These are phyloP conservation scores for Aphanomyces stellatus DNA, from an alignment of 352 stramenopile genomes.

Conservation along the genomic window DNA sequence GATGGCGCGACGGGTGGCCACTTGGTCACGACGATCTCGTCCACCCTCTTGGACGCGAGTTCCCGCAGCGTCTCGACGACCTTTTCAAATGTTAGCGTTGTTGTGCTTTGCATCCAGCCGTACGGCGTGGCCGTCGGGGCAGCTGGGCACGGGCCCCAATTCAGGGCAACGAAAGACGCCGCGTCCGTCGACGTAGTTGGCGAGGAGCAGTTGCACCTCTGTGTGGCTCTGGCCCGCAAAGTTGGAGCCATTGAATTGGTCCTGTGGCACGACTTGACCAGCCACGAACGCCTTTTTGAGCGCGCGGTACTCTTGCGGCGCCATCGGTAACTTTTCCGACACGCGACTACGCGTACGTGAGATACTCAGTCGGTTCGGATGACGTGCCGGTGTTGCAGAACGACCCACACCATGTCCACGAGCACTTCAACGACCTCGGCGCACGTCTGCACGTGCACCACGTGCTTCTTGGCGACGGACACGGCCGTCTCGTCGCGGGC, in stretches of 20 bases:
- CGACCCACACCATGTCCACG: background rate
- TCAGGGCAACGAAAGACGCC: background rate
- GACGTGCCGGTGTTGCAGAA: background rate
- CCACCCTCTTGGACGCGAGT: background rate
- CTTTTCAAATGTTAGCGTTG: too few species aligned
- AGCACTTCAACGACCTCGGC: background rate
- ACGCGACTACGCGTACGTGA: too few species aligned
- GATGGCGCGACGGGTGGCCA: background rate
- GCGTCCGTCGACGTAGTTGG: background rate
- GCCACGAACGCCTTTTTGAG: slow-evolving; percentile 11
- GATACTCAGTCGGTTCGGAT: too few species aligned
- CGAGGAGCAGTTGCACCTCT: background rate
- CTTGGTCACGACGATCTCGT: background rate
- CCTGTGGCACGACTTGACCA: background rate
- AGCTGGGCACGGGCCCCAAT: background rate
- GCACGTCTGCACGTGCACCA: background rate
- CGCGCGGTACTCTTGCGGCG: background rate
- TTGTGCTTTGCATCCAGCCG: too few species aligned
- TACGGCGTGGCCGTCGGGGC: too few species aligned
- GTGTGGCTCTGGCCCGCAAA: background rate
- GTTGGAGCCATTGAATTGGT: background rate
- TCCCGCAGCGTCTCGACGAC: background rate
- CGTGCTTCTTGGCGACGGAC: background rate
- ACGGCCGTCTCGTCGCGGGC: background rate
- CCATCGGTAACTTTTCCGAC: background rate